Evolutionary conservation across 2,329 filamentous ascomycete genomes (phyloP), one percentile per base, ranked within the genome.

Genomic region (Penicillium psychrosexuale): DNA sequence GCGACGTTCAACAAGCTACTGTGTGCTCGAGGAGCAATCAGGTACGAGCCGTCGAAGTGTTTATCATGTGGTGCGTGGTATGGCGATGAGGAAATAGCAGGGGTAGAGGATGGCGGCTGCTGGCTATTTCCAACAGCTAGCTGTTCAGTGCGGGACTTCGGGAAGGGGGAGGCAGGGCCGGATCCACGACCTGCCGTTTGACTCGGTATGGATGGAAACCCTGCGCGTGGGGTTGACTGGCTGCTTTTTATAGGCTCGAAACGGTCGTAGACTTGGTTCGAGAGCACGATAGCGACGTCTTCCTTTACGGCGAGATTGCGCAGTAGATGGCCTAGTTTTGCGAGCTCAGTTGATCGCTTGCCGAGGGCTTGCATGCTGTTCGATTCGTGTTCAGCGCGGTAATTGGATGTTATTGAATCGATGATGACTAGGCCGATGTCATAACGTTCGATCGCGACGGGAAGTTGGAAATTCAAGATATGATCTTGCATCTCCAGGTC

Each of bases 401-500:
- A 99, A 74, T 99, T 99, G 56, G 94, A 91, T 0, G 94, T 92
- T 28, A 99, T 88, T 5, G 90, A 96, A 76, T 99, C 94, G 31
- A 99, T 77, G 13, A 97, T 82, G 1, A 99, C 76, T 1, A 99
- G 82, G 2, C 93, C 91, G 49, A 96, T 80, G 58, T 87, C 82
- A 71, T 90, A 85, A 44, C 89, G 84, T 61, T 83, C 78, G 19
- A 96, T 84, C 28, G 91, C 86, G 17, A 96, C 88, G 1, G 94
- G 94, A 6, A 97, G 86, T 72, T 99, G 94, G 73, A 90, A 97
- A 61, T 86, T 86, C 27, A 97, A 79, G 68, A 99, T 96, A 74
- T 97, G 93, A 56, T 97, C 93, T 74, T 99, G 94, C 0, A 89
- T 87, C 74, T 97, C 94, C 53, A 97, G 85, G 70, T 97, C 92